Evolutionary conservation across 2,329 filamentous ascomycete species (phyloP), one percentile per base, ranked within the genome.

Genomic region (Tympanopsis confertula): DNA sequence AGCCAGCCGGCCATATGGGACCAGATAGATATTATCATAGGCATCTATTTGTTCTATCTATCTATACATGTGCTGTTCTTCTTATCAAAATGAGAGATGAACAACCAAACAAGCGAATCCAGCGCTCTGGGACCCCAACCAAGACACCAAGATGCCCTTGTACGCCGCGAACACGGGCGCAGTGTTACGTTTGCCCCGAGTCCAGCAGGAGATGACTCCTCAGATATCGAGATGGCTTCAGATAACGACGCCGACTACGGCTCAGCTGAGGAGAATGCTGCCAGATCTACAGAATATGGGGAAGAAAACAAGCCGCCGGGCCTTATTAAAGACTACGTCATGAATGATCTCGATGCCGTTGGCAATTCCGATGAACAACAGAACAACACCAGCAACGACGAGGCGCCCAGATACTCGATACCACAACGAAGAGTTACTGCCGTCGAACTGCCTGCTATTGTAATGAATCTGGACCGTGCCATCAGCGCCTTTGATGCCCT

Each of bases 371-470:
- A 36, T 5, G 18, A 26, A 7, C 7, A 15, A 5, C 19, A 20
- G 18, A 24, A 15, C 18, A 14, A 36, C 35, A 20, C 20, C 4
- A 20, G 20, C 5, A 24, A 5, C 5, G 17, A 4, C 19, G 5
- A 36, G n/a, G 44, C 45, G 4, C 43, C 43, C 7, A 41, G 48
- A 39, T 63, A 57, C 41, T 38, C 44, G 19, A 54, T 66, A 5
- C 53, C 59, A 7, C 44, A 46, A 4, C 52, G 60, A 13, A 40
- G 46, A 3, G 47, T 66, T 4, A 52, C 55, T 3, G 63, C 62
- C 5, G 62, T 66, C 14, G 62, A 66, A 43, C 50, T 66, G 1
- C 62, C 62, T 14, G 62, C 62, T 28, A 50, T 64, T 10, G 61
- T 66, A 20, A 50, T 63, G 44, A 58, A 64, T 37, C 45, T 64